Base-by-base conservation (phyloP, 331 rosid species). In the Saraca asoca region DNA sequence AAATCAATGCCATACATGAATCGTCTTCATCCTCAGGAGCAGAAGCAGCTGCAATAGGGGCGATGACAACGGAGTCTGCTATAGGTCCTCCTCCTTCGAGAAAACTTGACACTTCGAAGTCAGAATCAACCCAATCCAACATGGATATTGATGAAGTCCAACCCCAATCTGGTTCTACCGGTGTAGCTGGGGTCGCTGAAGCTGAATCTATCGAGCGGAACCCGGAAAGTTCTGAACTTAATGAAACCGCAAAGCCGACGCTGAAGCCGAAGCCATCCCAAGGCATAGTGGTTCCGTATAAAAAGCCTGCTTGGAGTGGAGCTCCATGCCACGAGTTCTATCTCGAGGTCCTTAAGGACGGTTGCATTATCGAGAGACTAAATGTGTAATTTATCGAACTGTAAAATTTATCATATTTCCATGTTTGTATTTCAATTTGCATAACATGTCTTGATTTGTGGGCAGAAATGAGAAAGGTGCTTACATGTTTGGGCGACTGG, bases 401-500 rank as follows among this genome's bases (percentile, higher is more conserved):
- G 31, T 24, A 24, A 24, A 24, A 24, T 0, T 33, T 7, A 9
- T 24, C 12, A 24, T 4, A 17, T 15, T 7, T 7, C 5, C 29
- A 0, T 49, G 31, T 16, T 38, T 64, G 11, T 15, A 2, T 6
- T 62, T 59, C 10, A 20, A 7, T 51, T 31, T 2, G 42, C 64
- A 58, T 19, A 17, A 39, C 45, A 8, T 37, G 46, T 44, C 20
- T 52, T 66, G 49, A 20, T 58, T 79, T 62, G 5, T 20, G 16
- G 37, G 50, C 76, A 91, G 97, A 65, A 45, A 43, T 65, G 88
- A 82, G 58, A 93, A 93, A 68, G 98, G 98, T 31, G 96, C 98
- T 6, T 93, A 85, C 78, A 90, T 90, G 96, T 93, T 93, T 55
- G 98, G 98, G 58, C 88, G 96, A 31, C 85, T 85, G 64, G 95